phyloP scores from a whole-genome alignment of 2,329 filamentous ascomycete species.

The Fulvia fulva region DNA sequence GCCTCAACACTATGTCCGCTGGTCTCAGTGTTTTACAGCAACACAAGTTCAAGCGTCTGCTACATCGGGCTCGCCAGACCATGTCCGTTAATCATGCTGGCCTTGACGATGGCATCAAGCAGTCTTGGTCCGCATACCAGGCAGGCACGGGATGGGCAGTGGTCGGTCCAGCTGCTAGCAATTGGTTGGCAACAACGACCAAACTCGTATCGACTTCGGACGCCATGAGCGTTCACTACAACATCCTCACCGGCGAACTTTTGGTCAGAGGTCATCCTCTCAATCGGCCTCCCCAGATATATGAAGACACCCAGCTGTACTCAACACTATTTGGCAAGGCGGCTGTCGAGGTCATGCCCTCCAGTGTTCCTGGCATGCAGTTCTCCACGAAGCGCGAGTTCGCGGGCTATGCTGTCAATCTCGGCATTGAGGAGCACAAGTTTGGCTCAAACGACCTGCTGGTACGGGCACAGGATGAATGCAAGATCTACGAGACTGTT shows the following conservation, averaged over 20 bases:
- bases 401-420: conserved; percentile 3
- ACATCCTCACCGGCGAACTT: conserved; percentile 47
- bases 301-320: conserved; percentile 44
- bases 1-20: not conserved
- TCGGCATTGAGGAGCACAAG: conserved; percentile 43
- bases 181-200: conserved; percentile 28
- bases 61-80: conserved; percentile 15
- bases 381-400: conserved; percentile 42
- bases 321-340: conserved; percentile 53
- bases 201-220: conserved; percentile 18
- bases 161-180: not conserved
- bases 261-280: conserved; percentile 48
- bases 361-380: conserved; percentile 50
- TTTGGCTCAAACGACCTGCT: not conserved
- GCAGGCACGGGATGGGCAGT: conserved; percentile 12
- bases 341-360: conserved; percentile 51
- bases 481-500: conserved; percentile 36
- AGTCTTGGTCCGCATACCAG: conserved; percentile 42
- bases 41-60: conserved; percentile 13
- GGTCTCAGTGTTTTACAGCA: not conserved
- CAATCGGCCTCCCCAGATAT: conserved; percentile 52
- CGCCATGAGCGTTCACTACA: conserved; percentile 37
- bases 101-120: conserved; percentile 19
- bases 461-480: not conserved
- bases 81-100: conserved; percentile 8